Conservation (phyloP, 1,139 yeast genomes). For the Scheffersomyces lignicola region DNA sequence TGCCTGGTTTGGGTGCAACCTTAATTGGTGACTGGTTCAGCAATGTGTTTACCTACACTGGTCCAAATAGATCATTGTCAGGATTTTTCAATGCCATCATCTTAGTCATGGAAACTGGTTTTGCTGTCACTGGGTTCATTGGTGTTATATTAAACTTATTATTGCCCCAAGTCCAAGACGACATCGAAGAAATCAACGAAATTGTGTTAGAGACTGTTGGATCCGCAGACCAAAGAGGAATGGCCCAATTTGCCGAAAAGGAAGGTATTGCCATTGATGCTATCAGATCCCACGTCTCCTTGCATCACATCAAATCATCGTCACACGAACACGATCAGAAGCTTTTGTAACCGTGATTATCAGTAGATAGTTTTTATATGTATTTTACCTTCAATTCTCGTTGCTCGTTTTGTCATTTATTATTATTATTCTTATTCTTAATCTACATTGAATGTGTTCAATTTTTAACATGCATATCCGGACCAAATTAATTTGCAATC, state of each 20-base stretch:
- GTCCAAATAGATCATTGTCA: conserved; percentile 57
- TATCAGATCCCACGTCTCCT: conserved; percentile 3
- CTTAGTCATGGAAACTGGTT: conserved; percentile 85
- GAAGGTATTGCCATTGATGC: conserved; percentile 32
- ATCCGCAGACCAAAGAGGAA: conserved; percentile 43
- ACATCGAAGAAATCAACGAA: conserved; percentile 52
- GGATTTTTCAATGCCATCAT: conserved; percentile 82
- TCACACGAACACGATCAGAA: conserved; percentile 2
- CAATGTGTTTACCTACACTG: conserved; percentile 72
- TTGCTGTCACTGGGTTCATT: conserved; percentile 77
- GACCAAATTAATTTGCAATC: conserved; percentile 1
- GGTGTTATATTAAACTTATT: conserved; percentile 71
- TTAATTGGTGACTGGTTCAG: conserved; percentile 78
- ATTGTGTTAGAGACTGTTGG: conserved; percentile 48
- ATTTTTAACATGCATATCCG: no score
- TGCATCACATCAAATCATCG: background rate
- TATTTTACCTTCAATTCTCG: no score
- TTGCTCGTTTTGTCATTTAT: no score
- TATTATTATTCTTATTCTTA: no score
- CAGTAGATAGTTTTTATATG: no score
- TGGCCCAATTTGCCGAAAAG: conserved; percentile 37
- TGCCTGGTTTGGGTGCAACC: conserved; percentile 79
- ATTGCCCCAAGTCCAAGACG: conserved; percentile 72
- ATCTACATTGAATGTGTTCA: no score
- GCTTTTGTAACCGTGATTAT: background rate